Evolutionary conservation across 2,329 filamentous ascomycete species (phyloP).

Genomic region (Hypomyces rosellus): DNA sequence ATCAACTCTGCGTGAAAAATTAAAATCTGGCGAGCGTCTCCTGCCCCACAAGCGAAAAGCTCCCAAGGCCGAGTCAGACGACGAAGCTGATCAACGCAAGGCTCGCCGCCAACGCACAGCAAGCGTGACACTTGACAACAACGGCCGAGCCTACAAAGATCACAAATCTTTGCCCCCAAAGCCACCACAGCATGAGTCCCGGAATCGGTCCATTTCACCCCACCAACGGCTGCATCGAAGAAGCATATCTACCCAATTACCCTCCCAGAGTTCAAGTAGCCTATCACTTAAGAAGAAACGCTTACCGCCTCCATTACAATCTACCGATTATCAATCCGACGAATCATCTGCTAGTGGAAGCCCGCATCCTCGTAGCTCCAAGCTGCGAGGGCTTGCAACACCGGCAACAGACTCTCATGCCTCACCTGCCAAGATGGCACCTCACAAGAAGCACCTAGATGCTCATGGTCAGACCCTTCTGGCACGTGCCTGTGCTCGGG

Average conservation of each 20-base stretch:
- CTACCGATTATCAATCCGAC: slow-evolving; percentile 62
- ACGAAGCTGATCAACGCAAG: slow-evolving; percentile 50
- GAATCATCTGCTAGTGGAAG: slow-evolving; percentile 57
- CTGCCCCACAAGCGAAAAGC: slow-evolving; percentile 48
- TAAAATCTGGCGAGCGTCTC: slow-evolving; percentile 41
- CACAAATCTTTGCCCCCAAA: slow-evolving; percentile 28
- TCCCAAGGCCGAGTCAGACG: slow-evolving; percentile 49
- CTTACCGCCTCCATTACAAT: slow-evolving; percentile 53
- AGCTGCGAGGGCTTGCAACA: slow-evolving; percentile 49
- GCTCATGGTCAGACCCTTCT: slow-evolving; percentile 86
- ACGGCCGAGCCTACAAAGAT: slow-evolving; percentile 26
- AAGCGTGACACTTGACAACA: slow-evolving; percentile 34
- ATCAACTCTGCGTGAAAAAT: slow-evolving; percentile 39
- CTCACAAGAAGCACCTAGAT: slow-evolving; percentile 82
- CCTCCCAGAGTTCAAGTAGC: slow-evolving; percentile 48
- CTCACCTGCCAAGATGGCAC: slow-evolving; percentile 61
- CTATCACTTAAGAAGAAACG: slow-evolving; percentile 55
- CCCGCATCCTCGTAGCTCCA: slow-evolving; percentile 53
- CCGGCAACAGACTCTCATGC: slow-evolving; percentile 54
- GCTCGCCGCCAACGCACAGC: slow-evolving; percentile 47
- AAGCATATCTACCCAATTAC: slow-evolving; percentile 58
- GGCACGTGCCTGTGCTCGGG: slow-evolving; percentile 82
- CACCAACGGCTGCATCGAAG: slow-evolving; percentile 53
- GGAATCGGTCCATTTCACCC: slow-evolving; percentile 52
- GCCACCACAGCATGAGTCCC: slow-evolving; percentile 24